phyloP scores from a whole-genome alignment of 176 grass and related monocot genomes.

The Triticum aestivum region IWGSC_CS_RefSeq_v2.1 NC_057797.1:727078338-727078837 shows the following conservation, averaged over 20 bases:
- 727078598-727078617: not conserved
- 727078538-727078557: not conserved
- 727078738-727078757: not conserved
- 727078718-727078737: constrained; percentile 32
- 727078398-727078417: not conserved
- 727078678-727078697: not conserved
- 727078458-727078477: not conserved
- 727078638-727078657: constrained; percentile 47
- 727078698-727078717: not conserved
- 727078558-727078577: not conserved
- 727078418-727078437: not conserved
- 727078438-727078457: constrained; percentile 9
- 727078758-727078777: constrained; percentile 70
- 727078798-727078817: constrained; percentile 53
- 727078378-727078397: not conserved
- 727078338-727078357: not conserved
- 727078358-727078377: not conserved
- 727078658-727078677: not conserved
- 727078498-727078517: not conserved
- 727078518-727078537: not conserved
- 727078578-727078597: not conserved
- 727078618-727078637: constrained; percentile 22
- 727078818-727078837: constrained; percentile 43
- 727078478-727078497: not conserved
- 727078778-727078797: constrained; percentile 85